Percentiles rank a stretch among this genome's conserved stretches.
These are phyloP conservation scores for Ustilago xerochloae DNA, from an alignment of 1,284 basidiomycete genomes.

Conservation along the genomic window DNA sequence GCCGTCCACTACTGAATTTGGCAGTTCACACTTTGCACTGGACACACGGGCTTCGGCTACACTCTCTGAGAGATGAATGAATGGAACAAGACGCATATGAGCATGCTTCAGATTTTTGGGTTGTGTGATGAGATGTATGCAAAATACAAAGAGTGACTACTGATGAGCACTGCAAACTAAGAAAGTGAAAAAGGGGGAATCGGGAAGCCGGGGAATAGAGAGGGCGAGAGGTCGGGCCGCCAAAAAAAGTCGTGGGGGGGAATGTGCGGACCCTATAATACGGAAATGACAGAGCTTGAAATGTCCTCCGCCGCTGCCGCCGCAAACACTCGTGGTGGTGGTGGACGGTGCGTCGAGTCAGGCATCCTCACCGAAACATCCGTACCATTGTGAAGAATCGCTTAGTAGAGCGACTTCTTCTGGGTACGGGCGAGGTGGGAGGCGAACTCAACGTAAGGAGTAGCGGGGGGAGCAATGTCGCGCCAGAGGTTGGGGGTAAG, in stretches of 20 bases:
- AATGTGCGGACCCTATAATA: slow-evolving; percentile 15
- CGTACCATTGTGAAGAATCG: background rate
- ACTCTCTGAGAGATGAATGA: too few species aligned
- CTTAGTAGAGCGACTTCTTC: slow-evolving; percentile 62
- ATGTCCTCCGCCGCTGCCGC: slow-evolving; percentile 1
- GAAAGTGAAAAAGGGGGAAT: slow-evolving; percentile 19
- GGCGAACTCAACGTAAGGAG: slow-evolving; percentile 66
- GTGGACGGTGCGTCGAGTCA: slow-evolving; percentile 1
- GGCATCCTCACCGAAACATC: background rate
- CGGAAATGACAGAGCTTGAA: background rate
- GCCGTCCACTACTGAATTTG: too few species aligned
- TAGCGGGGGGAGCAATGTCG: slow-evolving; percentile 84
- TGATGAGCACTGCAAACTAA: slow-evolving; percentile 1
- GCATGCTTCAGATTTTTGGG: slow-evolving; percentile 43
- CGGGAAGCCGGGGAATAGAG: slow-evolving; percentile 42
- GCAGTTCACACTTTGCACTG: too few species aligned
- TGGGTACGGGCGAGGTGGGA: slow-evolving; percentile 64
- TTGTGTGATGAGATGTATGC: slow-evolving; percentile 29
- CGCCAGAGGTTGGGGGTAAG: slow-evolving; percentile 96
- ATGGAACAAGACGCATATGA: slow-evolving; percentile 34
- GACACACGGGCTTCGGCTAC: too few species aligned
- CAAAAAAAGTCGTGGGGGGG: slow-evolving; percentile 3
- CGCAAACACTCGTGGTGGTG: background rate
- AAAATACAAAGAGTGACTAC: slow-evolving; percentile 34
- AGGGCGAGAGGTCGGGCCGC: slow-evolving; percentile 39